A percentile compares a stretch with the other conserved stretches of the same genome.
These are phyloP conservation scores for Fusarium subglutinans DNA, from an alignment of 2,329 filamentous ascomycete genomes.

Conservation along the genomic window DNA sequence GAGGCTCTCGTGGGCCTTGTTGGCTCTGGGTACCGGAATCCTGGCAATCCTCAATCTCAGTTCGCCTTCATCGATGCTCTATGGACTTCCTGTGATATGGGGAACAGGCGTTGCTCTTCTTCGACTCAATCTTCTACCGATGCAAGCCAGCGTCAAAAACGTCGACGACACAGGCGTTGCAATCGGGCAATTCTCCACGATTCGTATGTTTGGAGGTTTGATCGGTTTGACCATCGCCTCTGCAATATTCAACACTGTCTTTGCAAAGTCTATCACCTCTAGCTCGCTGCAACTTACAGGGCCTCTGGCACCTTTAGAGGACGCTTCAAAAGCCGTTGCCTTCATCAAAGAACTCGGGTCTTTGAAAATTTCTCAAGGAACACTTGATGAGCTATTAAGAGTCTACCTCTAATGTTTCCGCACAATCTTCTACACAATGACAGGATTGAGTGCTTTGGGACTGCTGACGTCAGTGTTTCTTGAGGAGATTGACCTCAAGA, in stretches of 20 bases:
- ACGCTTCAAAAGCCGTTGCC: neutral
- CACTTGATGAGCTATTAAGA: neutral
- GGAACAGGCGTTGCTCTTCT: conserved; percentile 6
- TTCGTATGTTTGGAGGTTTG: conserved; percentile 11
- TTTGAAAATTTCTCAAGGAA: neutral
- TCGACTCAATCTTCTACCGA: conserved; percentile 3
- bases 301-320: neutral
- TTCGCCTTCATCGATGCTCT: neutral
- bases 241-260: conserved; percentile 12
- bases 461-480: conserved; percentile 3
- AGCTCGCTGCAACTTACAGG: neutral
- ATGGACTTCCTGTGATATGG: conserved; percentile 9
- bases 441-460: neutral
- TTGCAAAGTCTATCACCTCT: neutral
- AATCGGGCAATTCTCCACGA: conserved; percentile 8
- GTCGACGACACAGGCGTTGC: conserved; percentile 7
- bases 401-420: neutral
- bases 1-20: neutral
- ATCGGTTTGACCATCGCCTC: neutral
- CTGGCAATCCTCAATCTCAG: neutral
- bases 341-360: conserved; percentile 14
- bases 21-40: neutral
- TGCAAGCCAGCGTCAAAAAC: conserved; percentile 13
- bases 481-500: conserved; percentile 8
- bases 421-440: conserved; percentile 11